A percentile compares a stretch with the other conserved stretches of the same genome.
phyloP scores from a whole-genome alignment of 2,329 filamentous ascomycete genomes.

The Aspergillus sp. region DNA sequence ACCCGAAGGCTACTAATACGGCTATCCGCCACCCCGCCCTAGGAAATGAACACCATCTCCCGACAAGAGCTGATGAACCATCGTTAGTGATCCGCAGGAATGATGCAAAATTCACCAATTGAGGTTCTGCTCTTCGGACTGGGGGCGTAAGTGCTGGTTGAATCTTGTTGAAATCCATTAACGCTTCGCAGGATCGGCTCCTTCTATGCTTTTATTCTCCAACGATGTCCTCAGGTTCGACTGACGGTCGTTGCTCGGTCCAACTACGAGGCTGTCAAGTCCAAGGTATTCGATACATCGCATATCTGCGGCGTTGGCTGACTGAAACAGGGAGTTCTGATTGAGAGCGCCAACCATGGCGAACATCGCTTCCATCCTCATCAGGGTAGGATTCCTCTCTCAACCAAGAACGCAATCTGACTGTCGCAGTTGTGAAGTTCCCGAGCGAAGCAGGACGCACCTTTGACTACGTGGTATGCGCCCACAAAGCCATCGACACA shows the following conservation, averaged over 20 bases:
- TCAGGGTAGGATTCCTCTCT: slow-evolving; percentile 30
- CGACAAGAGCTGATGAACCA: too few species aligned
- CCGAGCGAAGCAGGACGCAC: neutral
- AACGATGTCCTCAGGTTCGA: slow-evolving; percentile 39
- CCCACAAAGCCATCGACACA: slow-evolving; percentile 44
- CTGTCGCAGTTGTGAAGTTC: neutral
- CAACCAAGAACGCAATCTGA: neutral
- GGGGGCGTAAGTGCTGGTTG: neutral
- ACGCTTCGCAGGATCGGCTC: slow-evolving; percentile 50
- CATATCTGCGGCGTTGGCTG: neutral
- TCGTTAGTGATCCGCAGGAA: neutral
- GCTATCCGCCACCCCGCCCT: neutral
- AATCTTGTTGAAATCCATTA: neutral
- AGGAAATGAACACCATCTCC: neutral
- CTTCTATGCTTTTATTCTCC: slow-evolving; percentile 57
- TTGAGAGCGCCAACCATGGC: slow-evolving; percentile 44
- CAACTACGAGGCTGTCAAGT: slow-evolving; percentile 45
- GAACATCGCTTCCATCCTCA: slow-evolving; percentile 31
- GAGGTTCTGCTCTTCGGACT: neutral
- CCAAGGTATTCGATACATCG: slow-evolving; percentile 28
- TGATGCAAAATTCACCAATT: neutral
- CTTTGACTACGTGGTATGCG: slow-evolving; percentile 38
- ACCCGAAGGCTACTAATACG: neutral
- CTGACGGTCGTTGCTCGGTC: slow-evolving; percentile 47
- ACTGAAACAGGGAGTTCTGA: slow-evolving; percentile 37